Conservation (phyloP, 768 basidiomycete species). For the Pleurotus citrinopileatus region DNA sequence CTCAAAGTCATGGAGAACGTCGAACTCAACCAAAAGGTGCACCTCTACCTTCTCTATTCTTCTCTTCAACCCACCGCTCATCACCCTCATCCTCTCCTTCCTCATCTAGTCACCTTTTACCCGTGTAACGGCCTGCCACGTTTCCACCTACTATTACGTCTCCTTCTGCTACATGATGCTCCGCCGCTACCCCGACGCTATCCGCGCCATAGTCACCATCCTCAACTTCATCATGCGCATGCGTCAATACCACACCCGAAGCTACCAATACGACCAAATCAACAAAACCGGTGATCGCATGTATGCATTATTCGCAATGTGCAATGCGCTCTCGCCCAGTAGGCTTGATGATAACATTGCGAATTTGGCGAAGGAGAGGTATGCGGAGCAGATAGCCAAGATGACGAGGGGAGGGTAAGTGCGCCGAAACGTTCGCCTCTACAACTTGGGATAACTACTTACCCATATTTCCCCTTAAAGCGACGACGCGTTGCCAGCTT, state of each 20-base stretch:
- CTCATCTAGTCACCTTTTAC: conserved; percentile 74
- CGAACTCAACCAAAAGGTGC: conserved; percentile 85
- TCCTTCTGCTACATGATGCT: conserved; percentile 98
- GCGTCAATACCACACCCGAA: conserved; percentile 94
- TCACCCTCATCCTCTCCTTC: too few relatives aligned
- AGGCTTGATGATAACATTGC: conserved; percentile 93
- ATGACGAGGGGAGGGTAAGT: conserved; percentile 75
- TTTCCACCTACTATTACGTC: conserved; percentile 92
- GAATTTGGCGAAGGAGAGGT: conserved; percentile 89
- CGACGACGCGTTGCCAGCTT: conserved; percentile 73
- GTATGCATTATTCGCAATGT: conserved; percentile 94
- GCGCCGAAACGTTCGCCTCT: too few relatives aligned
- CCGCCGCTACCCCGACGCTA: conserved; percentile 91
- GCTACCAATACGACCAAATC: conserved; percentile 97
- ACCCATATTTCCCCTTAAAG: conserved; percentile 26
- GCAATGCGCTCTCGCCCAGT: conserved; percentile 89
- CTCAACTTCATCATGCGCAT: conserved; percentile 95
- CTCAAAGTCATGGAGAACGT: conserved; percentile 94
- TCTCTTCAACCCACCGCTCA: conserved; percentile 8
- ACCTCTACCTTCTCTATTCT: neutral
- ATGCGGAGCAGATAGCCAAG: conserved; percentile 86
- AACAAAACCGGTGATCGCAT: conserved; percentile 97
- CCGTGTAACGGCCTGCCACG: conserved; percentile 95
- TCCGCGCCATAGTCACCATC: conserved; percentile 88
- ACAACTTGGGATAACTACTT: too few relatives aligned